These are phyloP conservation scores for Zelonia costaricensis DNA, from an alignment of 208 protist species.

Conservation along the genomic window DNA sequence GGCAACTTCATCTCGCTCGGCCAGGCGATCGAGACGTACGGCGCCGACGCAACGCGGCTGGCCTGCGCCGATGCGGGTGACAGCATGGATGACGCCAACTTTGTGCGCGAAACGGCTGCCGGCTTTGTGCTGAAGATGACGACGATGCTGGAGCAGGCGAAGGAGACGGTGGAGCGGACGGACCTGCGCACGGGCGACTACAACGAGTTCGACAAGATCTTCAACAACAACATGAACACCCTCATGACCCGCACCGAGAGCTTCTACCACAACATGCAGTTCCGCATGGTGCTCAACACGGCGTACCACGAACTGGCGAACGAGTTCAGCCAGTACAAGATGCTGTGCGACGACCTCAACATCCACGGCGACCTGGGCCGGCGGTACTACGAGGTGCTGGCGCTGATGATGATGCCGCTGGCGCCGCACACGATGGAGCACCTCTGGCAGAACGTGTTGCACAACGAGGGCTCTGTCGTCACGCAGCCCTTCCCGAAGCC, in stretches of 20 bases:
- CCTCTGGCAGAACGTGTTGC: slow-evolving; percentile 93
- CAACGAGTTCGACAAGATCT: slow-evolving; percentile 92
- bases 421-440: slow-evolving; percentile 97
- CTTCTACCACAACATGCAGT: slow-evolving; percentile 94
- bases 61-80: slow-evolving; percentile 99
- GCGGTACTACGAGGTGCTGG: slow-evolving; percentile 93
- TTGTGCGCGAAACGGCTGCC: slow-evolving; percentile 94
- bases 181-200: slow-evolving; percentile 59
- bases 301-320: slow-evolving; percentile 95
- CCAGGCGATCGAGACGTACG: slow-evolving; percentile 85
- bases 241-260: slow-evolving; percentile 86
- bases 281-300: slow-evolving; percentile 95
- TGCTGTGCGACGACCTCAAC: slow-evolving; percentile 70
- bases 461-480: slow-evolving; percentile 62
- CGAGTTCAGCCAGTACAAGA: slow-evolving; percentile 94
- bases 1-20: slow-evolving; percentile 99
- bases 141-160: slow-evolving; percentile 93
- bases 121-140: slow-evolving; percentile 97
- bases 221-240: slow-evolving; percentile 93
- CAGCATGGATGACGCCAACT: slow-evolving; percentile 98
- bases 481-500: slow-evolving; percentile 58
- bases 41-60: slow-evolving; percentile 94
- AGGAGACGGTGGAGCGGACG: slow-evolving; percentile 55
- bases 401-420: slow-evolving; percentile 96
- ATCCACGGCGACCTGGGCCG: slow-evolving; percentile 75